These are phyloP conservation scores for Alternaria consortialis DNA, from an alignment of 2,329 filamentous ascomycete genomes.

Conservation along the genomic window DNA sequence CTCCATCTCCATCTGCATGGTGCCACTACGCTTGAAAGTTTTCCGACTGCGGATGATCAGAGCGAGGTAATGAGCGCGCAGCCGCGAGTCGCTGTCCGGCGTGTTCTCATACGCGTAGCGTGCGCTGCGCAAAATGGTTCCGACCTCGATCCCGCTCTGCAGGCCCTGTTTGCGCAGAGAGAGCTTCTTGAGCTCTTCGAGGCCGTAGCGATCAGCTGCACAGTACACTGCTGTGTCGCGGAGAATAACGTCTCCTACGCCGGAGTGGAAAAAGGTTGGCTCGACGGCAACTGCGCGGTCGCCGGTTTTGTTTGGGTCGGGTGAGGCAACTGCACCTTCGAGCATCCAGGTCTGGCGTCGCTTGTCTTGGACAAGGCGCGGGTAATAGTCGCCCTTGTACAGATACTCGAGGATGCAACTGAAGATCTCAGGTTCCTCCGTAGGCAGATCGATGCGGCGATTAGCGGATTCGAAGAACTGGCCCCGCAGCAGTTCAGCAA, in stretches of 20 bases:
- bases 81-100: slow-evolving; percentile 87
- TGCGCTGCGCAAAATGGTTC: slow-evolving; percentile 88
- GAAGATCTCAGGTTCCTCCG: slow-evolving; percentile 88
- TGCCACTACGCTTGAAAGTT: slow-evolving; percentile 97
- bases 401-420: slow-evolving; percentile 95
- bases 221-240: slow-evolving; percentile 96
- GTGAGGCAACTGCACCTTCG: slow-evolving; percentile 72
- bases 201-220: slow-evolving; percentile 85
- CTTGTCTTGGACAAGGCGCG: slow-evolving; percentile 86
- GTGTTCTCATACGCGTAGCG: slow-evolving; percentile 97
- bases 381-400: slow-evolving; percentile 97
- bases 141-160: slow-evolving; percentile 90
- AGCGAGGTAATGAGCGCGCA: slow-evolving; percentile 96
- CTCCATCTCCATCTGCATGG: slow-evolving; percentile 99
- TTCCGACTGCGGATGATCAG: slow-evolving; percentile 97
- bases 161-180: slow-evolving; percentile 93
- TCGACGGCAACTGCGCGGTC: slow-evolving; percentile 68
- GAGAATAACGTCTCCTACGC: slow-evolving; percentile 78
- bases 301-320: slow-evolving; percentile 62
- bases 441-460: slow-evolving; percentile 81
- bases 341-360: slow-evolving; percentile 88
- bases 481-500: slow-evolving; percentile 74
- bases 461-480: slow-evolving; percentile 74
- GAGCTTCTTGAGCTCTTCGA: slow-evolving; percentile 91
- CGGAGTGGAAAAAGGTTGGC: slow-evolving; percentile 79